Evolutionary conservation across 148 eudicot genomes (phyloP), one percentile per base, ranked within the genome.

Genomic region (Gaultheria prostrata): DNA sequence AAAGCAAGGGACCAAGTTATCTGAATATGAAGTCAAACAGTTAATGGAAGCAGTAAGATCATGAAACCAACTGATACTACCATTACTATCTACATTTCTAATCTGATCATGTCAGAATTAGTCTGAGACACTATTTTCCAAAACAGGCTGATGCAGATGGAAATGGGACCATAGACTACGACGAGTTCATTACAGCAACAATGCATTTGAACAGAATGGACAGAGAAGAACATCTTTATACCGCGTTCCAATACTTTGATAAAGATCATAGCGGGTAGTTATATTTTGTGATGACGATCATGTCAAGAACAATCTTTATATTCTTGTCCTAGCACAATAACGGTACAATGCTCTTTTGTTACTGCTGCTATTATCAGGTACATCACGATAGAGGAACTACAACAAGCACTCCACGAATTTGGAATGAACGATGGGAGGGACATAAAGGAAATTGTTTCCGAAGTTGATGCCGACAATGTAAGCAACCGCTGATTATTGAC

Each of bases 201-300:
- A 93, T 97, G 98, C 99, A 97, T 72, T 85, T 97, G 92, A 97
- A 97, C 88, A 91, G 94, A 87, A 93, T 93, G 98, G 99, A 97
- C 89, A 88, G 93, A 85, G 98, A 97, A 88, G 99, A 97, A 75
- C 99, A 97, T 89, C 92, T 97, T 24, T 97, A 93, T 86, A 95
- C 96, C 9, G 99, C 99, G 2, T 97, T 97, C 91, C 98, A 95
- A 30, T 97, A 97, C 89, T 97, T 97, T 2, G 99, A 97, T 71
- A 95, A 97, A 86, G 99, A 97, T 56, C 88, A 93, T 61, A 97
- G 99, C 94, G 98, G 99, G 98, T 97, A 93, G 12, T 13, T 79
- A 73, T 35, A 73, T 39, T 39, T 39, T 8, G 73, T 39, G 57
- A 81, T 6, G 26, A 67, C 39, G 4, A 67, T 14, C 72, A 57